These are phyloP conservation scores for Fusarium lateritium DNA, from an alignment of 2,329 filamentous ascomycete species.

Conservation along the genomic window DNA sequence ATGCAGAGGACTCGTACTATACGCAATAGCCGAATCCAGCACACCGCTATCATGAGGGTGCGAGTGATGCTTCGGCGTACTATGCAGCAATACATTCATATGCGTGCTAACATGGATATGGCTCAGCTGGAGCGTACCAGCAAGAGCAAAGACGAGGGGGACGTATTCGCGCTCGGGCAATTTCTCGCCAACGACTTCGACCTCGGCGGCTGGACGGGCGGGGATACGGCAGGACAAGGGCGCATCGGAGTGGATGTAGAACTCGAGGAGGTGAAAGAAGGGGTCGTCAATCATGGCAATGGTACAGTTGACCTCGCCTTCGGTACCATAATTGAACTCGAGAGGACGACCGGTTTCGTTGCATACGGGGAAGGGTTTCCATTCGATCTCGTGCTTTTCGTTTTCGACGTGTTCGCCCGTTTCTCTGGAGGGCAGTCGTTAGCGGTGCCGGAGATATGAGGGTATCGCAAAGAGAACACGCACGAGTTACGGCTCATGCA, in stretches of 20 bases:
- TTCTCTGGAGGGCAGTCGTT: slow-evolving; percentile 68
- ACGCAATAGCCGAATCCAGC: slow-evolving; percentile 88
- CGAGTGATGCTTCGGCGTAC: slow-evolving; percentile 72
- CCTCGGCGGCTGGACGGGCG: slow-evolving; percentile 74
- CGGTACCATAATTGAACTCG: slow-evolving; percentile 87
- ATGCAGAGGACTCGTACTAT: slow-evolving; percentile 82
- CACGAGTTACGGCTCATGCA: slow-evolving; percentile 83
- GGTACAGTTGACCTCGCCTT: slow-evolving; percentile 87
- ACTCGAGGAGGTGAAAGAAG: slow-evolving; percentile 92
- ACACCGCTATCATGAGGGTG: slow-evolving; percentile 80
- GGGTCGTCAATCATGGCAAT: slow-evolving; percentile 82
- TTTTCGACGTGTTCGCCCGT: slow-evolving; percentile 93
- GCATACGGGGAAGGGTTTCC: slow-evolving; percentile 91
- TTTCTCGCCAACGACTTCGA: slow-evolving; percentile 68
- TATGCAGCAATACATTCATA: slow-evolving; percentile 90
- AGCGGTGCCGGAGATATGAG: neutral
- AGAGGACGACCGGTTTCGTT: slow-evolving; percentile 88
- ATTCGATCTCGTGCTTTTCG: slow-evolving; percentile 85
- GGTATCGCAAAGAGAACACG: slow-evolving; percentile 51
- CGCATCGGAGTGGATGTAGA: slow-evolving; percentile 97
- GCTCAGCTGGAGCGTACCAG: slow-evolving; percentile 88
- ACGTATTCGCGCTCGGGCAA: slow-evolving; percentile 74
- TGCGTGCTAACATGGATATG: slow-evolving; percentile 93
- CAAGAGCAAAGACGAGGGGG: slow-evolving; percentile 88
- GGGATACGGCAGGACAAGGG: slow-evolving; percentile 93